Conservation (phyloP, 495 filamentous ascomycete species). For the Talaromyces liani region DNA sequence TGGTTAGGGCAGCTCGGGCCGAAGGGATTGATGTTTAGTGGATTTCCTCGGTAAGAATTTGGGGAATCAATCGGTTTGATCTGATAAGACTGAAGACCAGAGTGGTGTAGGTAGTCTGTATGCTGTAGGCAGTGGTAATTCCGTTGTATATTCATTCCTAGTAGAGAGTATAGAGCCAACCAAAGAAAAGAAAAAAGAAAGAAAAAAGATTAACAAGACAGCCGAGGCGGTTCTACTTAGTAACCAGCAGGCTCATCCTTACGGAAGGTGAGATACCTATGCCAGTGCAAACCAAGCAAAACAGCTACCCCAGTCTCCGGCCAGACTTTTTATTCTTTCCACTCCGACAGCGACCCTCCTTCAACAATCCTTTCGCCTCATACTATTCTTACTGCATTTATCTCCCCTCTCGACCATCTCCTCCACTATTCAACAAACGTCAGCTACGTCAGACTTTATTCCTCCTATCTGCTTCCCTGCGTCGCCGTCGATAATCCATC, state of each 20-base stretch:
- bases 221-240: neutral
- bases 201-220: neutral
- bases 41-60: neutral
- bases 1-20: neutral
- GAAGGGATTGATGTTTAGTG: neutral
- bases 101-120: too few species aligned
- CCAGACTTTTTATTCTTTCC: neutral
- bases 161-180: neutral
- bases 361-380: neutral
- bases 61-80: neutral
- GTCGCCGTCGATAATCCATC: neutral
- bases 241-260: slow-evolving; percentile 10
- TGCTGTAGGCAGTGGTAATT: neutral
- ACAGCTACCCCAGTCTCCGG: neutral
- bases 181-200: neutral
- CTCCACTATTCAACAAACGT: neutral
- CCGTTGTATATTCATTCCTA: neutral
- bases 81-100: neutral
- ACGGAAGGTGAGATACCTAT: slow-evolving; percentile 41
- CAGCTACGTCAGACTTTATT: neutral
- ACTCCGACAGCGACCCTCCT: neutral
- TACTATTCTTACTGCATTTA: slow-evolving; percentile 2
- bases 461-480: neutral
- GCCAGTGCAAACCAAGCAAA: neutral
- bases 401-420: slow-evolving; percentile 4